These are phyloP conservation scores for Oryza coarctata DNA, from an alignment of 176 grass and related monocot genomes.

Conservation along the genomic window DNA sequence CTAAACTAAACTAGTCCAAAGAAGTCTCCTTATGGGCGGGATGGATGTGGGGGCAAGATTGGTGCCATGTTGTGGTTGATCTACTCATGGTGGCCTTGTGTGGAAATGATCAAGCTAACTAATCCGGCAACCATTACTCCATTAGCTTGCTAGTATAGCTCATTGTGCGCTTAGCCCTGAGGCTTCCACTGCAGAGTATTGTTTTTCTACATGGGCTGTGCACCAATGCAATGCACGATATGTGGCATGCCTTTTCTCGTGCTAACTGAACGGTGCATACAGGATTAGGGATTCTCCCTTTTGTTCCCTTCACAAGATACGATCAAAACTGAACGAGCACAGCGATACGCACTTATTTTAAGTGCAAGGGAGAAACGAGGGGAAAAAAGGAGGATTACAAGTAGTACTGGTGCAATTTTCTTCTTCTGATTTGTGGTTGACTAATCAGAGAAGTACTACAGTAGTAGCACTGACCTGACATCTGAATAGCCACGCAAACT, in stretches of 20 bases:
- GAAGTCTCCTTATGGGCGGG: background rate
- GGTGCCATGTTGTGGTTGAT: background rate
- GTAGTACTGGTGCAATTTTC: background rate
- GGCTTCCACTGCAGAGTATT: background rate
- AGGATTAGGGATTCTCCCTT: background rate
- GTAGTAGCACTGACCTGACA: background rate
- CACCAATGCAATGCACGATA: background rate
- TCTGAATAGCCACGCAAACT: background rate
- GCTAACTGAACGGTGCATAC: background rate
- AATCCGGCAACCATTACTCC: background rate
- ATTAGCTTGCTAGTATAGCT: background rate
- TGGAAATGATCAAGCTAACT: slow-evolving; percentile 11
- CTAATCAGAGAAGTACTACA: background rate
- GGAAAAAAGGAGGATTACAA: background rate
- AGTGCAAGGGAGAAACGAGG: background rate
- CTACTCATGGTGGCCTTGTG: background rate
- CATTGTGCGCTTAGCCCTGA: background rate
- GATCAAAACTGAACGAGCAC: background rate
- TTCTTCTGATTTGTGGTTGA: background rate
- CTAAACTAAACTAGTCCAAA: too few species aligned
- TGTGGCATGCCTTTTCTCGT: background rate
- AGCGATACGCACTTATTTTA: background rate
- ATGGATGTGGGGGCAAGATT: background rate
- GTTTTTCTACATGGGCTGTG: background rate
- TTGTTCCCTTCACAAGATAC: background rate